Evolutionary conservation across 2,329 filamentous ascomycete species (phyloP).

Genomic region (Colletotrichum tofieldiae): DNA sequence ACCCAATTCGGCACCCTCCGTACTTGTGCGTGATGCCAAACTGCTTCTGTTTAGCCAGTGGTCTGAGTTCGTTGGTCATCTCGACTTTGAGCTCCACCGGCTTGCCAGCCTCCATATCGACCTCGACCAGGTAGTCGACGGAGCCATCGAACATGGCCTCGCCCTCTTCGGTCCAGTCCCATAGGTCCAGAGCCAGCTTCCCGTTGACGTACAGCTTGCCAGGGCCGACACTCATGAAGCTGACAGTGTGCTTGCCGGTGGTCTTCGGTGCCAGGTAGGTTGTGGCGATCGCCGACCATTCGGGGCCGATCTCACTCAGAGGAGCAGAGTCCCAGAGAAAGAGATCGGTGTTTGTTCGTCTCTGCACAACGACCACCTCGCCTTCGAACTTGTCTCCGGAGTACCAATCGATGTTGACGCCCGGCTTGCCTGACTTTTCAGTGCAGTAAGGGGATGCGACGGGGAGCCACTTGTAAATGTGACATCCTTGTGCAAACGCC

Average conservation of each 20-base stretch:
- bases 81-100: conserved; percentile 75
- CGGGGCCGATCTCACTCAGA: conserved; percentile 69
- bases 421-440: conserved; percentile 69
- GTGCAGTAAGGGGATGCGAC: conserved; percentile 74
- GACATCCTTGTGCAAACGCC: conserved; percentile 73
- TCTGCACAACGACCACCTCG: conserved; percentile 69
- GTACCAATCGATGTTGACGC: conserved; percentile 77
- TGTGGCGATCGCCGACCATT: conserved; percentile 76
- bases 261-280: conserved; percentile 72
- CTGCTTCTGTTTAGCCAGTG: conserved; percentile 71
- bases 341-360: conserved; percentile 75
- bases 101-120: conserved; percentile 72
- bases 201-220: conserved; percentile 74
- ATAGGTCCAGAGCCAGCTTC: conserved; percentile 73
- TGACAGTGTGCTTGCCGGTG: conserved; percentile 75
- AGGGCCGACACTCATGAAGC: conserved; percentile 78
- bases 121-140: conserved; percentile 73
- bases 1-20: conserved; percentile 80
- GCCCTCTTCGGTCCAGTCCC: conserved; percentile 79
- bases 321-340: conserved; percentile 82
- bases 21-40: conserved; percentile 75
- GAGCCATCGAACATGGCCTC: conserved; percentile 82
- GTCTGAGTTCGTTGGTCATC: conserved; percentile 78
- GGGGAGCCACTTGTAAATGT: conserved; percentile 77
- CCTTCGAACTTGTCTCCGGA: conserved; percentile 75